Conservation (phyloP, 495 filamentous ascomycete genomes). For the Aspergillus bridgeri region DNA sequence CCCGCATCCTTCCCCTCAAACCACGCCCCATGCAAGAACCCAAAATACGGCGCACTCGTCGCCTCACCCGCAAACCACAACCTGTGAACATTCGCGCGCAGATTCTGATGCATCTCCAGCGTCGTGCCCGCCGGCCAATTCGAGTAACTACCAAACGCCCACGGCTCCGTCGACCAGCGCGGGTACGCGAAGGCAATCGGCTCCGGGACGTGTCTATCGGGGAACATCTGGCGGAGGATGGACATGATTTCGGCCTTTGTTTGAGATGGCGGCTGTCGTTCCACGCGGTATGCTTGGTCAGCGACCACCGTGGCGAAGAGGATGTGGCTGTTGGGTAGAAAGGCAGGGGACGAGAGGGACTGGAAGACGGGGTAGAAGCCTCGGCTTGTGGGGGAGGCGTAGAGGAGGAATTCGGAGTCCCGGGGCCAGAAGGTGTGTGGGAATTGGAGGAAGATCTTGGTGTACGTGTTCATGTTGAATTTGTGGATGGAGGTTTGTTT, state of each 20-base stretch:
- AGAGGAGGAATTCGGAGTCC: conserved; percentile 64
- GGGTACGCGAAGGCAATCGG: conserved; percentile 69
- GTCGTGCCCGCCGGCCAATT: conserved; percentile 68
- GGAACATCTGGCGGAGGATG: conserved; percentile 64
- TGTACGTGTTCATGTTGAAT: conserved; percentile 72
- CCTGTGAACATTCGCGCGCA: conserved; percentile 59
- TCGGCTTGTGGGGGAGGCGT: conserved; percentile 58
- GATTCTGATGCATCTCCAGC: conserved; percentile 66
- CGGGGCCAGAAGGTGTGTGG: conserved; percentile 65
- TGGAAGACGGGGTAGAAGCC: conserved; percentile 72
- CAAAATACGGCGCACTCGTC: conserved; percentile 64
- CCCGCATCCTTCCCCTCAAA: conserved; percentile 57
- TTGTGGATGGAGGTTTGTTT: conserved; percentile 61
- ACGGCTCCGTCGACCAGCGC: conserved; percentile 63
- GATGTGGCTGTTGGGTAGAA: conserved; percentile 61
- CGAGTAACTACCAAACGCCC: conserved; percentile 66
- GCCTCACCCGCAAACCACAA: conserved; percentile 74
- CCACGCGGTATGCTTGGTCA: conserved; percentile 56
- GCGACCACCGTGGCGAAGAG: conserved; percentile 67
- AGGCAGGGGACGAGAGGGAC: conserved; percentile 55
- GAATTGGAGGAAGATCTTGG: conserved; percentile 74
- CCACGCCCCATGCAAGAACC: conserved; percentile 66
- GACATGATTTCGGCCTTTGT: conserved; percentile 58
- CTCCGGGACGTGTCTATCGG: conserved; percentile 57
- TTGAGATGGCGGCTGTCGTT: conserved; percentile 57